Percentiles rank a stretch among this genome's conserved stretches.
Conservation (phyloP, 1,284 basidiomycete genomes). For the Cutaneotrichosporon cutaneum region DNA sequence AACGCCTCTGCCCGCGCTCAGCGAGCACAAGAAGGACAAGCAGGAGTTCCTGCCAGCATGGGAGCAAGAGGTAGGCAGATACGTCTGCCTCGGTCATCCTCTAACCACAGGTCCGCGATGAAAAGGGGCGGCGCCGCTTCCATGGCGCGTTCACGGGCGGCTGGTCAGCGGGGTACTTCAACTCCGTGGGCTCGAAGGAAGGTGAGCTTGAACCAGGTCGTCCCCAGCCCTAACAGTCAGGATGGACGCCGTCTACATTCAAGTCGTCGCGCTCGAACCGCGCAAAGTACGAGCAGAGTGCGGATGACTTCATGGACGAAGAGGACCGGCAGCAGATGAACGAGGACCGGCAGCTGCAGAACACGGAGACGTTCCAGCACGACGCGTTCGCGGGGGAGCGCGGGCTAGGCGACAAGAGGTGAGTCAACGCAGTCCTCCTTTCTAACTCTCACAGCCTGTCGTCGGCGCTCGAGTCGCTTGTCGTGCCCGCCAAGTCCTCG, state of each 20-base stretch:
- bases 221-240: constrained; percentile 54
- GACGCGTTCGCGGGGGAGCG: constrained; percentile 64
- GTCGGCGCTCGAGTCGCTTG: constrained; percentile 55
- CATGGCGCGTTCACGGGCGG: constrained; percentile 99
- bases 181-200: constrained; percentile 93
- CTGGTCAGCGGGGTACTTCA: constrained; percentile 96
- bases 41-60: constrained; percentile 94
- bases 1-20: constrained; percentile 83
- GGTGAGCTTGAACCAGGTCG: constrained; percentile 56
- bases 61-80: constrained; percentile 80
- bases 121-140: constrained; percentile 84
- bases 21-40: constrained; percentile 76
- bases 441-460: constrained; percentile 53
- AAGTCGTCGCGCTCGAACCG: constrained; percentile 77
- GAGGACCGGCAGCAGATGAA: constrained; percentile 84
- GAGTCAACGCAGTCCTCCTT: constrained; percentile 7
- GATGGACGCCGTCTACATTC: constrained; percentile 92
- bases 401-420: constrained; percentile 49
- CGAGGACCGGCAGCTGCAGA: constrained; percentile 69
- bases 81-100: neutral
- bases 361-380: constrained; percentile 56
- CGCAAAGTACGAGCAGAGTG: constrained; percentile 60
- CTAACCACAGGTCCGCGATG: constrained; percentile 73
- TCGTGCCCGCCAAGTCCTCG: constrained; percentile 56
- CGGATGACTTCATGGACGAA: constrained; percentile 98